These are phyloP conservation scores for Beta lomatogona DNA, from an alignment of 179 eudicot genomes.

Conservation along the genomic window DNA sequence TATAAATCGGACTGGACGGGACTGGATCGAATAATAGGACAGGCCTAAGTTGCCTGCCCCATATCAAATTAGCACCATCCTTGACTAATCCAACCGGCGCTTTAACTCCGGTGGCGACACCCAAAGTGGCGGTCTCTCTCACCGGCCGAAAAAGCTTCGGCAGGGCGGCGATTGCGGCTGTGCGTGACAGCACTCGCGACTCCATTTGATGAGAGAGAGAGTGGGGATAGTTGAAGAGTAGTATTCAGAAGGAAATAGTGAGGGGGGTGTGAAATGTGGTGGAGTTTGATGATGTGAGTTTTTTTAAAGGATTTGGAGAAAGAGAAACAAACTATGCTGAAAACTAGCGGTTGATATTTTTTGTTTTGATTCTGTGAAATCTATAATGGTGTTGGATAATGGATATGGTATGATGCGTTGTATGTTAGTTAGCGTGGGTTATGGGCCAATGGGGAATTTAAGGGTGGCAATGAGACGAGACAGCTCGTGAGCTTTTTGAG, in stretches of 20 bases:
- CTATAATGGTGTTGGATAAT: background rate
- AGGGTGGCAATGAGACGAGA: too few relatives aligned
- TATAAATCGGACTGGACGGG: conserved; percentile 21
- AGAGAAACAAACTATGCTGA: too few relatives aligned
- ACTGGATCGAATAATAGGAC: conserved; percentile 51
- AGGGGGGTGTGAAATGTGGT: conserved; percentile 9
- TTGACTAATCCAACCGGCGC: conserved; percentile 35
- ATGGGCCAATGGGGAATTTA: too few relatives aligned
- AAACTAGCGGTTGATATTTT: background rate
- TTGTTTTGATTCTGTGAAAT: background rate
- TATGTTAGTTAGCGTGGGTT: background rate
- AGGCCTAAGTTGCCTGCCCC: conserved; percentile 89
- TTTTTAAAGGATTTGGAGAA: conserved; percentile 2
- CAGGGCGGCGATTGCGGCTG: conserved; percentile 57
- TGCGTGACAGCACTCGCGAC: conserved; percentile 79
- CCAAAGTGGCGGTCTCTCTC: conserved; percentile 27
- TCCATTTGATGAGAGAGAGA: conserved; percentile 45
- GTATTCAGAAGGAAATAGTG: background rate
- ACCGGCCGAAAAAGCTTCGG: conserved; percentile 44
- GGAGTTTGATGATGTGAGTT: too few relatives aligned
- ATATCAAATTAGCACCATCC: conserved; percentile 72
- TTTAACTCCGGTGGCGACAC: conserved; percentile 31
- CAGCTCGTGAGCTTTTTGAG: too few relatives aligned
- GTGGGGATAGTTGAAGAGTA: background rate
- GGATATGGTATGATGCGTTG: background rate